Conservation (phyloP, 768 basidiomycete species). For the Auriculariales sp. region DNA sequence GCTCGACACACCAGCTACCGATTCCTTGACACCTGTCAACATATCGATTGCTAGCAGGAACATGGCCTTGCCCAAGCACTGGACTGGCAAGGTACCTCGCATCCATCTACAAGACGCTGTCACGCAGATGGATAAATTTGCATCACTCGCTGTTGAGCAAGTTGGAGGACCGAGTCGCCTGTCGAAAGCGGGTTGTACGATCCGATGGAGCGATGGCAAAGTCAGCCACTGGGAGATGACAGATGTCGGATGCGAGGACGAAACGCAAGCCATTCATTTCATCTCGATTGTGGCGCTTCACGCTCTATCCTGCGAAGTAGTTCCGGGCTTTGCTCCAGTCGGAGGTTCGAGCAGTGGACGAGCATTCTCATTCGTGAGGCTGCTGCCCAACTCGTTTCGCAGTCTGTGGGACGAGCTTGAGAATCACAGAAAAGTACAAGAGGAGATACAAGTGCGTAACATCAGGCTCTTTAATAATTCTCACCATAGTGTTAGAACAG, state of each 20-base stretch:
- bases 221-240: conserved; percentile 67
- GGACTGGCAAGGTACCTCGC: conserved; percentile 73
- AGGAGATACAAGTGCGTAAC: conserved; percentile 24
- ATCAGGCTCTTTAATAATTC: not conserved
- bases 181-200: conserved; percentile 51
- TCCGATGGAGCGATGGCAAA: conserved; percentile 57
- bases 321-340: conserved; percentile 44
- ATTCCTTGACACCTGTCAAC: conserved; percentile 35
- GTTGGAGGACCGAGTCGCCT: conserved; percentile 64
- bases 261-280: conserved; percentile 77
- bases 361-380: conserved; percentile 49
- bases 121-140: conserved; percentile 55
- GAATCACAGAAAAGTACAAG: conserved; percentile 36
- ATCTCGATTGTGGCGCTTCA: conserved; percentile 78
- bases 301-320: conserved; percentile 48
- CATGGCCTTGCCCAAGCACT: conserved; percentile 72
- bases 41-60: conserved; percentile 37
- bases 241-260: conserved; percentile 65
- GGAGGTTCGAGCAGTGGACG: conserved; percentile 30
- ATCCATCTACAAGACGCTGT: conserved; percentile 53
- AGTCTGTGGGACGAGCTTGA: conserved; percentile 92
- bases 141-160: conserved; percentile 49
- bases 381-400: conserved; percentile 69
- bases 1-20: conserved; percentile 40
- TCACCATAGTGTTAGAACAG: too few species aligned